phyloP scores from a whole-genome alignment of 2,329 filamentous ascomycete genomes.

The Pseudogymnoascus sp. region DNA sequence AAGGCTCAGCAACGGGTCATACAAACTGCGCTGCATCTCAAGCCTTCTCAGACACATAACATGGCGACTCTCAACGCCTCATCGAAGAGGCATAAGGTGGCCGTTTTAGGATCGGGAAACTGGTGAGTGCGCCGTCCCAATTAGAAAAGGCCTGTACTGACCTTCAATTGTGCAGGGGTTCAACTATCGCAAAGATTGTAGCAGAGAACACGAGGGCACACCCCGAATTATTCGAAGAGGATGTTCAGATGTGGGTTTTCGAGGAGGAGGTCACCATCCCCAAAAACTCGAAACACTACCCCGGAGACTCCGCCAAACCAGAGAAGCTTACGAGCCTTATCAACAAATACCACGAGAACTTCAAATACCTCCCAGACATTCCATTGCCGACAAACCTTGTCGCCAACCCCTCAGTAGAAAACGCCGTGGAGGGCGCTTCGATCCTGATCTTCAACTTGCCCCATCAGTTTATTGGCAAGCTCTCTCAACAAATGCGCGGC shows the following conservation, averaged over 20 bases:
- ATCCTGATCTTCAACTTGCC: constrained; percentile 94
- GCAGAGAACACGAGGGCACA: constrained; percentile 81
- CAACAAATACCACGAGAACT: constrained; percentile 88
- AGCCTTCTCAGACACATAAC: constrained; percentile 13
- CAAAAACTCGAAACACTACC: constrained; percentile 63
- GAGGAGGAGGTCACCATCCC: constrained; percentile 79
- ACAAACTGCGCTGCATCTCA: constrained; percentile 8
- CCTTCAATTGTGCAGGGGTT: constrained; percentile 56
- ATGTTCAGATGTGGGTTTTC: constrained; percentile 98
- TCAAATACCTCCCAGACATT: constrained; percentile 94
- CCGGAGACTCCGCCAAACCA: constrained; percentile 47
- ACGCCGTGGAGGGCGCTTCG: constrained; percentile 73
- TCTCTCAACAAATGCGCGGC: constrained; percentile 75
- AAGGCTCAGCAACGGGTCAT: constrained; percentile 7
- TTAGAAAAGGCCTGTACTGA: neutral
- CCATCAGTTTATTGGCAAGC: constrained; percentile 87
- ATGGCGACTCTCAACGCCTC: constrained; percentile 36
- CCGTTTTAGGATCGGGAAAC: constrained; percentile 90
- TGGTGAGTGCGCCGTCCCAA: constrained; percentile 49
- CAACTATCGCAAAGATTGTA: constrained; percentile 93
- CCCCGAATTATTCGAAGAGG: constrained; percentile 71
- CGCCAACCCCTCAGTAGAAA: constrained; percentile 71
- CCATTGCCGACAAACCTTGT: constrained; percentile 72
- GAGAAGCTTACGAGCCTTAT: constrained; percentile 88
- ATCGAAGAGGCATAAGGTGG: constrained; percentile 79